phyloP scores from a whole-genome alignment of 2,329 filamentous ascomycete genomes.

The Pseudogymnoascus sp. region DNA sequence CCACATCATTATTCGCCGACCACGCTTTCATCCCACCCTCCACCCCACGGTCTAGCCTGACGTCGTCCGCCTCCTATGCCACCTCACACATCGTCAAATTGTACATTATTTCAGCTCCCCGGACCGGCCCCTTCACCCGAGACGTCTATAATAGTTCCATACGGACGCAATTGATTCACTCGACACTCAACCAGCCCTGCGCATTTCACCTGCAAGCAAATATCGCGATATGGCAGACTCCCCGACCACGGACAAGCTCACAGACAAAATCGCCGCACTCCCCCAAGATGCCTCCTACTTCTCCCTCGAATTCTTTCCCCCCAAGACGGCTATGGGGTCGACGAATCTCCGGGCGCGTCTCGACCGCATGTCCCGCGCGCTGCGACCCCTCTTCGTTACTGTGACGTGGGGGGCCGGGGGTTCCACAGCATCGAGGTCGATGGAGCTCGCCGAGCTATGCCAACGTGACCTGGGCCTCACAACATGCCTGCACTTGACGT shows the following conservation, averaged over 20 bases:
- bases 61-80: conserved; percentile 1
- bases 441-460: conserved; percentile 91
- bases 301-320: conserved; percentile 98
- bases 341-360: conserved; percentile 88
- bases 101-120: neutral
- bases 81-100: conserved; percentile 3
- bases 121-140: neutral
- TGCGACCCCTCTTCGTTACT: conserved; percentile 89
- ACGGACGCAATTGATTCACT: conserved; percentile 5
- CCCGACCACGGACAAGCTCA: conserved; percentile 61
- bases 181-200: neutral
- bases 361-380: conserved; percentile 85
- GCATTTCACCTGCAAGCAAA: neutral
- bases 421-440: conserved; percentile 79
- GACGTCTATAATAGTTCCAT: neutral
- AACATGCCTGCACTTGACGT: conserved; percentile 92
- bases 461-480: conserved; percentile 87
- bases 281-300: conserved; percentile 77
- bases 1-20: conserved; percentile 7
- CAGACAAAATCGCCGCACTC: conserved; percentile 87
- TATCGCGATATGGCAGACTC: neutral
- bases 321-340: conserved; percentile 93
- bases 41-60: conserved; percentile 5
- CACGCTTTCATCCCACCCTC: conserved; percentile 2
- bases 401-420: conserved; percentile 98